Conservation (phyloP, 306 rosid genomes). For the Cucurbita argyrosperma region DNA sequence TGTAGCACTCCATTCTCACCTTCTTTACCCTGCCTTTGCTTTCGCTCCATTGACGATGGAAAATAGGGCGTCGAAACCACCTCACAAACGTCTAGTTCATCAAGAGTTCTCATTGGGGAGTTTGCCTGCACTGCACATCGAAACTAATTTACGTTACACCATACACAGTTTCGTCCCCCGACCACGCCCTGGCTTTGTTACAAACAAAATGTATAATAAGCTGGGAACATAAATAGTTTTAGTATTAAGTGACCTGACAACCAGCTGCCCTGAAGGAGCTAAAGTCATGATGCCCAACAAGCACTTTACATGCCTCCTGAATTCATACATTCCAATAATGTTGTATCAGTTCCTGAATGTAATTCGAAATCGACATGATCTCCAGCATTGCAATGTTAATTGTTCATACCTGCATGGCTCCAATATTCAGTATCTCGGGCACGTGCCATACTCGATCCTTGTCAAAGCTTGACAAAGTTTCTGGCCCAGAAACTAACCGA, state of each 20-base stretch:
- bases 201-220: not conserved
- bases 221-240: not conserved
- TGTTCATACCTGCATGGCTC: constrained; percentile 58
- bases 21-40: constrained; percentile 15
- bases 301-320: constrained; percentile 85
- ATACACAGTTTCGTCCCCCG: not conserved
- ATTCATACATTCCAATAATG: not conserved
- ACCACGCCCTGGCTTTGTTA: not conserved
- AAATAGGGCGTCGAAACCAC: constrained; percentile 52
- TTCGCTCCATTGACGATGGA: constrained; percentile 51
- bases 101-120: constrained; percentile 78
- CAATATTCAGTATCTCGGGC: constrained; percentile 53
- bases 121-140: constrained; percentile 49
- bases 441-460: constrained; percentile 87
- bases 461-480: constrained; percentile 64
- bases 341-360: not conserved
- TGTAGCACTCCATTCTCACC: constrained; percentile 1
- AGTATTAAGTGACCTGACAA: constrained; percentile 55
- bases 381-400: not conserved
- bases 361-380: not conserved
- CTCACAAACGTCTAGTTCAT: constrained; percentile 61
- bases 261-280: constrained; percentile 93
- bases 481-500: constrained; percentile 73
- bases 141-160: not conserved
- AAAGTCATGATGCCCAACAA: constrained; percentile 84